Base-by-base conservation (phyloP, 163 green algal genomes). In the Trebouxia gelatinosa region DNA sequence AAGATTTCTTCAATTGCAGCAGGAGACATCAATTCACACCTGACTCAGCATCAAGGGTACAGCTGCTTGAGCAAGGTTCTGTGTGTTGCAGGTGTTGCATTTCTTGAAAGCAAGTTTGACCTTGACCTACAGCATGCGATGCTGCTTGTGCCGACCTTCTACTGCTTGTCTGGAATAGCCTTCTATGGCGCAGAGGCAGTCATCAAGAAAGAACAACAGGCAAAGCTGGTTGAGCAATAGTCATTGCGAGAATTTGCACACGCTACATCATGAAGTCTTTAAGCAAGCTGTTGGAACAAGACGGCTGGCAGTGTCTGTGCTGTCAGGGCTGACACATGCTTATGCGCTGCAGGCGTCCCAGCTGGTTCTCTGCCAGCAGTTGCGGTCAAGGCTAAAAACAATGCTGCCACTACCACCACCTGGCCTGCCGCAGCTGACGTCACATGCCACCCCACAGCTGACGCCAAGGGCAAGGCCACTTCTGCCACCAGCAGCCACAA, bases 111-210 rank as follows among this genome's bases (percentile, higher is more conserved):
- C n/a, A 82, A 81, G 35, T 82, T 92, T 28, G 89, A 90, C 29
- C 86, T 97, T 67, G 90, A 90, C 29, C 87, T 97, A 66, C 91
- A 94, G 78, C 39, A 85, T 31, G 92, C 93, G 21, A 92, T 97
- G 89, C 84, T 95, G 82, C 79, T 97, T 32, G 87, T 96, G 51
- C 93, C 93, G 1, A 38, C 75, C 9, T 91, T 85, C 76, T 97
- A 93, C 82, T 43, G 92, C 9, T 31, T 87, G 3, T 94, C 87
- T 3, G 93, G 90, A 3, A 35, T 90, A 17, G 78, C 87, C 21
- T 96, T 97, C 76, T 72, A 85, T 28, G 77, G 87, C 72, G 89
- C 90, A 1, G 89, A 95, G 80, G 51, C 43, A 16, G 80, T 90
- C 9, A 83, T 80, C 28, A 72, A 71, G 26, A 48, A 35, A 35